A percentile compares a stretch with the other conserved stretches of the same genome.
Evolutionary conservation across 2,329 filamentous ascomycete species (phyloP).

Genomic region (Hypomyces perniciosus): DNA sequence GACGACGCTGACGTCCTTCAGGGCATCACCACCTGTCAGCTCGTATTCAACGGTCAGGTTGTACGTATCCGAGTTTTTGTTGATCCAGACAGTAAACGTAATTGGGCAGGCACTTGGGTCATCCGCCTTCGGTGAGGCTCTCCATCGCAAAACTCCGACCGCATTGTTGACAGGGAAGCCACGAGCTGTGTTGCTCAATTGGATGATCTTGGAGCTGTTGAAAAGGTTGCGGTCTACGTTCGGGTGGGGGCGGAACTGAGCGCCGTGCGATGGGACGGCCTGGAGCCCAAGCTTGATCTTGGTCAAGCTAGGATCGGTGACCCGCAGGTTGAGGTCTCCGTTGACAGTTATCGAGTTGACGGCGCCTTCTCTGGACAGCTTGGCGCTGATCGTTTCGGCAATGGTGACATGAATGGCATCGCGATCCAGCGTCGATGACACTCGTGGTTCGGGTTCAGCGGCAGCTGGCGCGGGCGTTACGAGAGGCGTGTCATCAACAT

Average conservation of each 20-base stretch:
- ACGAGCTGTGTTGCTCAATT: conserved; percentile 80
- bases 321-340: conserved; percentile 86
- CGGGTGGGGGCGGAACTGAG: conserved; percentile 90
- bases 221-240: conserved; percentile 91
- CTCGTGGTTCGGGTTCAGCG: conserved; percentile 50
- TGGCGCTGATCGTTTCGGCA: conserved; percentile 84
- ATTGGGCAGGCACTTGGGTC: conserved; percentile 80
- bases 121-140: conserved; percentile 73
- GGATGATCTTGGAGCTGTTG: conserved; percentile 74
- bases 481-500: conserved; percentile 71
- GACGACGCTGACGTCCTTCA: conserved; percentile 79
- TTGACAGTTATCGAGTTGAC: conserved; percentile 83
- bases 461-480: conserved; percentile 51
- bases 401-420: conserved; percentile 85
- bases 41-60: conserved; percentile 96
- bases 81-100: conserved; percentile 96
- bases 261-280: conserved; percentile 71
- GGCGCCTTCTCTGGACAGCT: conserved; percentile 79
- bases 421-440: conserved; percentile 64
- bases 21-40: conserved; percentile 68
- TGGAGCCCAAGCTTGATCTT: conserved; percentile 83
- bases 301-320: conserved; percentile 80
- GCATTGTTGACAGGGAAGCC: conserved; percentile 93
- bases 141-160: conserved; percentile 90
- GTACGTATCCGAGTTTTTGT: conserved; percentile 76